Conservation (phyloP, 1,284 basidiomycete genomes). For the Leccinum variabile region DNA sequence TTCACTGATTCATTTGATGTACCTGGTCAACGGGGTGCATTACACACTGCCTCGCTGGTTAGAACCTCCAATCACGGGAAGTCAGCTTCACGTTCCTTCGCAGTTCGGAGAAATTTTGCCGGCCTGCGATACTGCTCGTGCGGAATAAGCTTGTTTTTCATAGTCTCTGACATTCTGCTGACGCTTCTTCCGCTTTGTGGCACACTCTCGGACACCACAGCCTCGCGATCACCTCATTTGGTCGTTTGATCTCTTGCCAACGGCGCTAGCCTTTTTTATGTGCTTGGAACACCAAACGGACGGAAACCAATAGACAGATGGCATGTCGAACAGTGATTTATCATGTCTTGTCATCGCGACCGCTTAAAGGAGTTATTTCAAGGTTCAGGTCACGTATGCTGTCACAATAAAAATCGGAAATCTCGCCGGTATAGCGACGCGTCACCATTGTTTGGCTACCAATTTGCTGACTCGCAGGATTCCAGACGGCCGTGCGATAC, state of each 20-base stretch:
- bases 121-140: neutral
- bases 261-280: slow-evolving; percentile 4
- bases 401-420: neutral
- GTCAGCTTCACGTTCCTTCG: slow-evolving; percentile 3
- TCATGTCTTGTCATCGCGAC: slow-evolving; percentile 4
- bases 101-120: neutral
- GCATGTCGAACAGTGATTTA: slow-evolving; percentile 3
- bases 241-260: slow-evolving; percentile 3
- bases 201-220: slow-evolving; percentile 35
- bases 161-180: slow-evolving; percentile 21
- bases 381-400: slow-evolving; percentile 1
- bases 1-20: slow-evolving; percentile 18
- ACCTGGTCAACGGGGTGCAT: slow-evolving; percentile 22
- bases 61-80: slow-evolving; percentile 8
- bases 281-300: neutral
- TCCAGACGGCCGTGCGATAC: neutral
- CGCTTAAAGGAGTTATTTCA: slow-evolving; percentile 8
- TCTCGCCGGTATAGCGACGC: neutral
- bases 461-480: neutral
- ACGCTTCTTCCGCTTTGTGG: slow-evolving; percentile 32
- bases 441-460: slow-evolving; percentile 2
- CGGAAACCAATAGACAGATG: slow-evolving; percentile 11
- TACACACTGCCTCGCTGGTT: slow-evolving; percentile 16
- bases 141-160: slow-evolving; percentile 14
- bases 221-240: slow-evolving; percentile 14